Percentiles rank a stretch among this genome's conserved stretches.
Evolutionary conservation across 352 stramenopile species (phyloP).

Genomic region (Phytophthora constricta): DNA sequence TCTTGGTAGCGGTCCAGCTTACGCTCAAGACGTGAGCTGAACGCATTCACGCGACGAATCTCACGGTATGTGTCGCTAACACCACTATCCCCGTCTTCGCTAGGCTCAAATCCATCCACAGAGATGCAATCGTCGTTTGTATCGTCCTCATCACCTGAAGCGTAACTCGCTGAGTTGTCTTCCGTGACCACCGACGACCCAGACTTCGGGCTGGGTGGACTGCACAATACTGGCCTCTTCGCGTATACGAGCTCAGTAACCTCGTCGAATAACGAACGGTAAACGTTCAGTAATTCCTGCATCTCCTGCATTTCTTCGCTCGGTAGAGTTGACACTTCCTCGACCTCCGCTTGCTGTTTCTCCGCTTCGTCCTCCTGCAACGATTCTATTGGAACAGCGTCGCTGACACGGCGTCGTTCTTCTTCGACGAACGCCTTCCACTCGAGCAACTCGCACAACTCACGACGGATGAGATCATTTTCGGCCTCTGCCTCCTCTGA

Average conservation of each 20-base stretch:
- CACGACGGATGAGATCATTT: slow-evolving; percentile 71
- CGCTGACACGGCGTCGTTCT: slow-evolving; percentile 45
- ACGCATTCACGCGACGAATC: slow-evolving; percentile 62
- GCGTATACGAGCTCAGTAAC: slow-evolving; percentile 61
- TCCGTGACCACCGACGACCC: slow-evolving; percentile 74
- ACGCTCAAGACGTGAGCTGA: slow-evolving; percentile 66
- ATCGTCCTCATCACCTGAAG: slow-evolving; percentile 64
- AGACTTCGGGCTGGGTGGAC: slow-evolving; percentile 56
- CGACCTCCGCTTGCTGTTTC: slow-evolving; percentile 18
- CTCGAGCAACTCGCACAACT: slow-evolving; percentile 75
- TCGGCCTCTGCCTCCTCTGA: slow-evolving; percentile 66
- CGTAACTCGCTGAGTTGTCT: slow-evolving; percentile 67
- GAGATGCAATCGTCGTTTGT: slow-evolving; percentile 40
- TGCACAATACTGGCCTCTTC: slow-evolving; percentile 55
- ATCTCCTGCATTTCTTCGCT: slow-evolving; percentile 57
- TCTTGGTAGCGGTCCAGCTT: slow-evolving; percentile 81
- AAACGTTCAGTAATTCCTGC: slow-evolving; percentile 69
- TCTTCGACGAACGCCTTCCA: slow-evolving; percentile 75
- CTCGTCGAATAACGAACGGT: slow-evolving; percentile 71
- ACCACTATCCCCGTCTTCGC: slow-evolving; percentile 38
- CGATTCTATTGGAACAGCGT: slow-evolving; percentile 27
- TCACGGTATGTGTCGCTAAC: slow-evolving; percentile 53
- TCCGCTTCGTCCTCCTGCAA: slow-evolving; percentile 31
- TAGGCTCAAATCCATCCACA: slow-evolving; percentile 40
- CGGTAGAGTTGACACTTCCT: slow-evolving; percentile 32